A percentile compares a stretch with the other conserved stretches of the same genome.
Evolutionary conservation across 441 rosid species (phyloP).

Genomic region (Croton laevigatus): DNA sequence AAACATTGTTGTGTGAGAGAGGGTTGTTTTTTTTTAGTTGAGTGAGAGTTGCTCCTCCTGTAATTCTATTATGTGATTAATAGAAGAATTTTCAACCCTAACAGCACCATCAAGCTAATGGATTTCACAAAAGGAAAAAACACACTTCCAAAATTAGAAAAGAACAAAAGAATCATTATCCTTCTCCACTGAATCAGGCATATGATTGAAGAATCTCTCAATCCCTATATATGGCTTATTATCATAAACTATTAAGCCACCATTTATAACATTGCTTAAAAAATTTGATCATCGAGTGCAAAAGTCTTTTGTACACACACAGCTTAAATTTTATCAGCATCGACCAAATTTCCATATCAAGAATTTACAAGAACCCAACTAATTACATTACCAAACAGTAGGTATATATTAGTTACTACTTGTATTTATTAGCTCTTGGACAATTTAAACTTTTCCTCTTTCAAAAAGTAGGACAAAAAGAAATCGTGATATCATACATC

Average conservation of each 20-base stretch:
- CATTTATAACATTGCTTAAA: not conserved
- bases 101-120: constrained; percentile 14
- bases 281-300: not conserved
- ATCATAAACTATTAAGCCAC: not conserved
- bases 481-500: too few species aligned
- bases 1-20: too few species aligned
- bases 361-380: too few species aligned
- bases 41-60: too few species aligned
- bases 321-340: not conserved
- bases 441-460: too few species aligned
- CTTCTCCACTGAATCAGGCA: constrained; percentile 1
- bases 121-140: not conserved
- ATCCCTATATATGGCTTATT: not conserved
- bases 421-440: too few species aligned
- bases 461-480: too few species aligned
- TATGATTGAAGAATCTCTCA: not conserved
- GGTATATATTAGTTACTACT: too few species aligned
- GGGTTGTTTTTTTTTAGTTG: too few species aligned
- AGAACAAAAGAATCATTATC: not conserved
- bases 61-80: too few species aligned
- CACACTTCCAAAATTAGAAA: not conserved
- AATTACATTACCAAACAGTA: too few species aligned
- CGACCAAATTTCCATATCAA: not conserved
- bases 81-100: too few species aligned
- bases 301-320: not conserved